These are phyloP conservation scores for Cenococcum geophilum DNA, from an alignment of 495 filamentous ascomycete species.

Conservation along the genomic window DNA sequence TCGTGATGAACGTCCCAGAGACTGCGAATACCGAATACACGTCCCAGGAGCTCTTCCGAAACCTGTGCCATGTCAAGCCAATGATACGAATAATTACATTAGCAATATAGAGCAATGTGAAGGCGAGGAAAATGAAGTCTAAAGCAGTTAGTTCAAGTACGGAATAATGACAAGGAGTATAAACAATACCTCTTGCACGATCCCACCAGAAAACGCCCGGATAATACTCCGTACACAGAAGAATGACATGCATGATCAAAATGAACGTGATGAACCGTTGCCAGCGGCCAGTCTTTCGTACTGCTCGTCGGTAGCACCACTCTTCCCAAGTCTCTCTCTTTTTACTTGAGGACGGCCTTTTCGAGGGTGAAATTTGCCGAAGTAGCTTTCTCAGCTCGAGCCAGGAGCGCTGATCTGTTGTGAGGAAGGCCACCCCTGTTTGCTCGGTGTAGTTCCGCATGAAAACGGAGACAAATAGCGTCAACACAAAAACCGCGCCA, in stretches of 20 bases:
- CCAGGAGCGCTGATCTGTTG: slow-evolving; percentile 95
- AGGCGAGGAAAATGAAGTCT: slow-evolving; percentile 71
- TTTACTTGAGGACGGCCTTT: slow-evolving; percentile 69
- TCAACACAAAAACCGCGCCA: slow-evolving; percentile 94
- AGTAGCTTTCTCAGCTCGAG: slow-evolving; percentile 90
- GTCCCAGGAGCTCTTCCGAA: slow-evolving; percentile 92
- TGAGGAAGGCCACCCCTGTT: slow-evolving; percentile 94
- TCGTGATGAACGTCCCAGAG: slow-evolving; percentile 74
- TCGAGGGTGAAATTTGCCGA: slow-evolving; percentile 88
- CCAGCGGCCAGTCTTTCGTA: slow-evolving; percentile 93
- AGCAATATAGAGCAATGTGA: slow-evolving; percentile 76
- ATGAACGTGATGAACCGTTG: slow-evolving; percentile 70
- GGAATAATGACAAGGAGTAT: not conserved
- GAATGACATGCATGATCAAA: slow-evolving; percentile 72
- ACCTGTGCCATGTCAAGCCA: slow-evolving; percentile 88
- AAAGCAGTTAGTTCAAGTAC: slow-evolving; percentile 9
- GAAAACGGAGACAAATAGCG: slow-evolving; percentile 97
- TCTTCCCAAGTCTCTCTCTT: slow-evolving; percentile 69
- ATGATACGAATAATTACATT: slow-evolving; percentile 82
- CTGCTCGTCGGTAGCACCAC: slow-evolving; percentile 91
- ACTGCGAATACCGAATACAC: slow-evolving; percentile 79
- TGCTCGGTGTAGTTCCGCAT: slow-evolving; percentile 99
- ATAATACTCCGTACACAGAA: slow-evolving; percentile 83
- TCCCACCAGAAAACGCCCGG: slow-evolving; percentile 63
- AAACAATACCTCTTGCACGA: slow-evolving; percentile 47